These are phyloP conservation scores for Xylaria sp. DNA, from an alignment of 2,329 filamentous ascomycete genomes.

Conservation along the genomic window DNA sequence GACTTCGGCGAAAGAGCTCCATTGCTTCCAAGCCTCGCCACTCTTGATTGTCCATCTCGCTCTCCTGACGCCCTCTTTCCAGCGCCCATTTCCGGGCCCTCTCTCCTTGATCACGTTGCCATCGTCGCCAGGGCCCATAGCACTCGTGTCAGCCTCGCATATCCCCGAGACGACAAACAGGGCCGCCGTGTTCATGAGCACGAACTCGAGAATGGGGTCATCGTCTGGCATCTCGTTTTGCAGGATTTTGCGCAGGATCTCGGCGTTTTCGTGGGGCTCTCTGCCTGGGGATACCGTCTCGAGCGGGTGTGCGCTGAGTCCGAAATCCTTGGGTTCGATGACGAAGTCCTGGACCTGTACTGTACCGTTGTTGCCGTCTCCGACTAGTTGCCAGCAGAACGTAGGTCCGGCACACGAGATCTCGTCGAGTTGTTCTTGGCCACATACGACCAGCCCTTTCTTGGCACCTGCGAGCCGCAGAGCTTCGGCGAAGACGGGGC, in stretches of 20 bases:
- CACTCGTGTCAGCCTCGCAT: constrained; percentile 80
- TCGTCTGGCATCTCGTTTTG: constrained; percentile 73
- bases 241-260: constrained; percentile 79
- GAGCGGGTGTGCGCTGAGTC: constrained; percentile 75
- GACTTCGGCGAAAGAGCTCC: constrained; percentile 81
- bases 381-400: constrained; percentile 82
- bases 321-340: constrained; percentile 85
- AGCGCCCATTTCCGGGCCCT: constrained; percentile 84
- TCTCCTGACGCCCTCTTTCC: constrained; percentile 92
- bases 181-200: constrained; percentile 91
- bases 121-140: constrained; percentile 81
- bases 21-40: constrained; percentile 83
- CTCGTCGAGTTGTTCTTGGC: constrained; percentile 93
- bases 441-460: constrained; percentile 91
- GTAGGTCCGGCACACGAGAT: constrained; percentile 89
- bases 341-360: constrained; percentile 76
- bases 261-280: constrained; percentile 84
- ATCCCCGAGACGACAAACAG: constrained; percentile 85
- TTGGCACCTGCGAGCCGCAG: constrained; percentile 74
- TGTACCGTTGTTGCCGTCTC: constrained; percentile 46
- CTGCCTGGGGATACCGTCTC: constrained; percentile 82
- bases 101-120: constrained; percentile 80
- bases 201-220: constrained; percentile 89
- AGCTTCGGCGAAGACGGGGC: constrained; percentile 86
- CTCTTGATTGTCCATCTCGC: constrained; percentile 89